Evolutionary conservation across 495 filamentous ascomycete genomes (phyloP).

Genomic region (Daldinia concentrica): DNA sequence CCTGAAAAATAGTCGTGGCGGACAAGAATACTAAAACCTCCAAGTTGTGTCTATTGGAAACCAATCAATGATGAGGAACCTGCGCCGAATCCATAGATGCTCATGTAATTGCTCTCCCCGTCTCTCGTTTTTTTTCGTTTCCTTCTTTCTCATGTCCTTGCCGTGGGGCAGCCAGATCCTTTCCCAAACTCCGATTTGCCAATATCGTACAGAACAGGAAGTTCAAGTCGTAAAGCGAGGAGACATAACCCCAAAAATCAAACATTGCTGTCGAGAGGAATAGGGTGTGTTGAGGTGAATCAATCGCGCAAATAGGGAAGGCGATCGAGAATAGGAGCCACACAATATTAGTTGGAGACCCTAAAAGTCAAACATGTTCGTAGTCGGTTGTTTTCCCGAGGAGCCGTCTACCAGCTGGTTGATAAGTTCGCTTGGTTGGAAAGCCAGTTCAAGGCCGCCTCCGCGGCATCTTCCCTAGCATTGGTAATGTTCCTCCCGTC

Average conservation of each 20-base stretch:
- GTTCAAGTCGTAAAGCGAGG: slow-evolving; percentile 38
- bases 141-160: slow-evolving; percentile 35
- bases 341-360: slow-evolving; percentile 21
- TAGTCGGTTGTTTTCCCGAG: slow-evolving; percentile 14
- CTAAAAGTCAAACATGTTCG: slow-evolving; percentile 12
- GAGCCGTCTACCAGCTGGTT: slow-evolving; percentile 32
- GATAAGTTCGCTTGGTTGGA: slow-evolving; percentile 36
- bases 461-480: slow-evolving; percentile 89
- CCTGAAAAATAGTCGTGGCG: slow-evolving; percentile 31
- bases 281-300: slow-evolving; percentile 32
- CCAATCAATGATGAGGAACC: slow-evolving; percentile 32
- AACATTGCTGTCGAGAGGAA: slow-evolving; percentile 25
- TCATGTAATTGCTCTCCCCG: slow-evolving; percentile 36
- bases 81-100: slow-evolving; percentile 39
- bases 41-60: slow-evolving; percentile 32
- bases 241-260: slow-evolving; percentile 26
- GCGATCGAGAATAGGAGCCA: slow-evolving; percentile 26
- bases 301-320: slow-evolving; percentile 40
- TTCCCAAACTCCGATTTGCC: slow-evolving; percentile 48
- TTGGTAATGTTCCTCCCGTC: slow-evolving; percentile 87
- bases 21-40: slow-evolving; percentile 28
- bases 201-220: slow-evolving; percentile 46
- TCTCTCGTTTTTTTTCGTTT: slow-evolving; percentile 5
- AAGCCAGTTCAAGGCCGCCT: slow-evolving; percentile 69
- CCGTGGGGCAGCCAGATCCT: slow-evolving; percentile 47